Evolutionary conservation across 2,329 filamentous ascomycete species (phyloP).

Genomic region (Paecilomyces variotii): DNA sequence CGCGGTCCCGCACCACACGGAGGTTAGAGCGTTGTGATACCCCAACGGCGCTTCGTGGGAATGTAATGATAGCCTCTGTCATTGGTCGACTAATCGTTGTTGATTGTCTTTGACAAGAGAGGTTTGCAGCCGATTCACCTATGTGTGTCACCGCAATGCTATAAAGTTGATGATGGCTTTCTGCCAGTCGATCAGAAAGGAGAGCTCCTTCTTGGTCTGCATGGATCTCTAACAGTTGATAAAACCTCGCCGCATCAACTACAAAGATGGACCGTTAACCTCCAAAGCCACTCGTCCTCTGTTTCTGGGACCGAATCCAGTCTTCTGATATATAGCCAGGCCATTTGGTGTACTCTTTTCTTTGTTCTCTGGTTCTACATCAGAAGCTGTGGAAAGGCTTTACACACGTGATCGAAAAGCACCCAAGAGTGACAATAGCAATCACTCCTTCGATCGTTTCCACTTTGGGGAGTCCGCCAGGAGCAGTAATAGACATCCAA

Average conservation of each 20-base stretch:
- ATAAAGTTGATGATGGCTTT: background rate
- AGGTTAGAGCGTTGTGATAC: background rate
- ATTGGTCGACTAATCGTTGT: background rate
- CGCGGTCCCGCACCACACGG: background rate
- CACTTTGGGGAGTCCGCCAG: background rate
- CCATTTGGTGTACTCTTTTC: background rate
- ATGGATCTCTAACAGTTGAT: background rate
- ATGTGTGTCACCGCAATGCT: background rate
- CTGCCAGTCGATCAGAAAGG: too few species aligned
- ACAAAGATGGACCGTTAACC: background rate
- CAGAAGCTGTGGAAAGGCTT: background rate
- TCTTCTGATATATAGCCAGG: background rate
- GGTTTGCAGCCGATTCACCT: background rate
- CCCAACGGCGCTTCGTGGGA: background rate
- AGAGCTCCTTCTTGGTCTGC: too few species aligned
- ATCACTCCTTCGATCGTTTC: background rate
- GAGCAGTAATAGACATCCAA: background rate
- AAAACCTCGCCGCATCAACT: constrained; percentile 1
- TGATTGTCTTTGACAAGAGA: background rate
- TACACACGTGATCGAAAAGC: background rate
- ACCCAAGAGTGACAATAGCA: background rate
- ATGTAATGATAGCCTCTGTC: background rate
- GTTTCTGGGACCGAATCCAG: background rate
- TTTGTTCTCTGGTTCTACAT: background rate
- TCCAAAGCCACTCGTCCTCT: background rate